Percentiles rank a stretch among this genome's conserved stretches.
Evolutionary conservation across 2,329 filamentous ascomycete genomes (phyloP).

Genomic region (Penicillium nordicum): DNA sequence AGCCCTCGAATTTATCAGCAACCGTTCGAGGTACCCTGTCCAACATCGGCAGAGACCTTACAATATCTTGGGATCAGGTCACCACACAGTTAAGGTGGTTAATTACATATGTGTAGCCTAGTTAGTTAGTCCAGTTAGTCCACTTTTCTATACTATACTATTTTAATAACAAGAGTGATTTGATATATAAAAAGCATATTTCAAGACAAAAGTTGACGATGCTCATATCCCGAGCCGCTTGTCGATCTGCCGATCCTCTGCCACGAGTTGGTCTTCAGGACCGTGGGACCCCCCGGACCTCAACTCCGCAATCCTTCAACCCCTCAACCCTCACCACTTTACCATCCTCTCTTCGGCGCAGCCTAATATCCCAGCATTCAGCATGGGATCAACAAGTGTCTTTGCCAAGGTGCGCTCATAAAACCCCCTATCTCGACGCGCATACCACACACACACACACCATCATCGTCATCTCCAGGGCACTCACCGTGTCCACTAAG

Average conservation of each 20-base stretch:
- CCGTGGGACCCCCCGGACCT: not conserved
- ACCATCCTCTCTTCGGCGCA: not conserved
- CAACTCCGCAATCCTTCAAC: not conserved
- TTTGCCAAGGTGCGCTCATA: constrained; percentile 30
- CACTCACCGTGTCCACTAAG: not conserved
- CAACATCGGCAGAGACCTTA: not conserved
- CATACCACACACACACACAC: not conserved
- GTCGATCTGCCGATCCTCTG: constrained; percentile 6
- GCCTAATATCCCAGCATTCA: not conserved
- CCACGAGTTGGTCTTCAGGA: not conserved
- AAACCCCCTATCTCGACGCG: not conserved
- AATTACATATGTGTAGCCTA: not conserved
- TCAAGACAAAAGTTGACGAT: not conserved
- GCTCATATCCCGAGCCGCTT: not conserved
- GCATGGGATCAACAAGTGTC: constrained; percentile 31
- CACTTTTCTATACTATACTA: no score
- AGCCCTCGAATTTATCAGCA: not conserved
- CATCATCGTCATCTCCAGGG: not conserved
- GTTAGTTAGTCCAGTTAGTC: no score
- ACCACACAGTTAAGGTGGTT: not conserved
- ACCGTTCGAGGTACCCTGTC: not conserved
- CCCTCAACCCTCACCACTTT: not conserved
- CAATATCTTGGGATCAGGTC: not conserved
- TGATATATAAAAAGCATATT: not conserved
- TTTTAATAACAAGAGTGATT: not conserved